A percentile compares a stretch with the other conserved stretches of the same genome.
Evolutionary conservation across 1,284 basidiomycete species (phyloP).

Genomic region (Boletus austroedulis): DNA sequence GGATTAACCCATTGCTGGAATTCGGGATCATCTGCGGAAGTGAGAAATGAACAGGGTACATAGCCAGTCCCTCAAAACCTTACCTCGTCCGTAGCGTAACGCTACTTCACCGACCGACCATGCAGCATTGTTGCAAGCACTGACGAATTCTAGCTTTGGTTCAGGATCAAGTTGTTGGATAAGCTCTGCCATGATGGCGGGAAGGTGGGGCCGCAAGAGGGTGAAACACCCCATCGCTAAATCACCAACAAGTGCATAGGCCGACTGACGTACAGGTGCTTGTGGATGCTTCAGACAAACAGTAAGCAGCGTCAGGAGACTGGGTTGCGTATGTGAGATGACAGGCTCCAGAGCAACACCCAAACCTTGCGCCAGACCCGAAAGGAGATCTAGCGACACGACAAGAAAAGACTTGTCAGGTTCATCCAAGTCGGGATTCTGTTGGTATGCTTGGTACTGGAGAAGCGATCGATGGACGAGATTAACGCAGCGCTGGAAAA

Average conservation of each 20-base stretch:
- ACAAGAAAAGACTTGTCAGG: slow-evolving; percentile 96
- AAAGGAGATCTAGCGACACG: slow-evolving; percentile 93
- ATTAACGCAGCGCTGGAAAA: slow-evolving; percentile 88
- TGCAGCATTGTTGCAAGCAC: slow-evolving; percentile 99
- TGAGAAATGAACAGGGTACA: slow-evolving; percentile 1
- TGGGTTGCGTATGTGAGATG: slow-evolving; percentile 68
- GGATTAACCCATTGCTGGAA: slow-evolving; percentile 88
- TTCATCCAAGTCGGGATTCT: slow-evolving; percentile 86
- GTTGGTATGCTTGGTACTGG: slow-evolving; percentile 80
- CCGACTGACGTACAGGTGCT: slow-evolving; percentile 92
- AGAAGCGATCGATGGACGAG: slow-evolving; percentile 83
- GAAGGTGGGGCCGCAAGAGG: slow-evolving; percentile 81
- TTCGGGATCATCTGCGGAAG: slow-evolving; percentile 62
- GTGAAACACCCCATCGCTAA: slow-evolving; percentile 94
- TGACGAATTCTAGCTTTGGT: slow-evolving; percentile 88
- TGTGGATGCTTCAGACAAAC: slow-evolving; percentile 92
- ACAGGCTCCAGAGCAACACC: slow-evolving; percentile 73
- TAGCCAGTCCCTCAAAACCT: slow-evolving; percentile 22
- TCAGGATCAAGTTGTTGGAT: slow-evolving; percentile 89
- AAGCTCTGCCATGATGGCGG: slow-evolving; percentile 87
- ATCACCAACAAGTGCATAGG: slow-evolving; percentile 96
- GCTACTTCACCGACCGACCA: slow-evolving; percentile 99
- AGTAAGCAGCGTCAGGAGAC: slow-evolving; percentile 75
- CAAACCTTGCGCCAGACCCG: slow-evolving; percentile 93
- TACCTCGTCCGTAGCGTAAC: slow-evolving; percentile 77